A percentile compares a stretch with the other conserved stretches of the same genome.
phyloP scores from a whole-genome alignment of 106 monocot species.

The Dendrobium huoshanense region DNA sequence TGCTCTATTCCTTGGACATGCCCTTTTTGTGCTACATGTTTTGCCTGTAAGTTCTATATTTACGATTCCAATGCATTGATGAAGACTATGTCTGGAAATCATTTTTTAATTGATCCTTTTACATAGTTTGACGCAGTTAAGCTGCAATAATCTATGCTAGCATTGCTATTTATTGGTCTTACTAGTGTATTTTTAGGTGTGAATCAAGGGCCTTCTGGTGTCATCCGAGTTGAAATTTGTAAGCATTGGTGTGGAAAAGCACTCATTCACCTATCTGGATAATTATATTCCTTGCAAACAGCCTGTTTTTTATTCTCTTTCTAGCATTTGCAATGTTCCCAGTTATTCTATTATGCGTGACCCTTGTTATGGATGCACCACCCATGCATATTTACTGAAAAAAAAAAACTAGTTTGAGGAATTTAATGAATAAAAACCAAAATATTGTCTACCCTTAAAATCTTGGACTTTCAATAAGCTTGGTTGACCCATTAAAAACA shows the following conservation, averaged over 20 bases:
- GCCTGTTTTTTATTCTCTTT: background rate
- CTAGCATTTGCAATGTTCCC: background rate
- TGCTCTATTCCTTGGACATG: constrained; percentile 93
- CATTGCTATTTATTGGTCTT: background rate
- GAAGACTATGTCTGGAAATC: background rate
- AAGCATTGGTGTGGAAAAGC: background rate
- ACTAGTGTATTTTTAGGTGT: background rate
- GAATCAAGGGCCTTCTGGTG: background rate
- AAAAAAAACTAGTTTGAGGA: background rate
- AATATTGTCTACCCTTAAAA: background rate
- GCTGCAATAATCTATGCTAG: background rate
- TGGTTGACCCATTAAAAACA: background rate
- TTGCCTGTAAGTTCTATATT: constrained; percentile 52
- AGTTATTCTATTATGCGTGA: background rate
- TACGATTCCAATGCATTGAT: background rate
- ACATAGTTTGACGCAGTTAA: background rate
- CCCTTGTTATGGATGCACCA: background rate
- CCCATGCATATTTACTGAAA: background rate
- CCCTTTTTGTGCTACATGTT: constrained; percentile 77
- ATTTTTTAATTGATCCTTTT: background rate
- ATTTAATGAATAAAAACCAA: background rate
- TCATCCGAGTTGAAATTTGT: background rate
- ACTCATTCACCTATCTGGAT: background rate
- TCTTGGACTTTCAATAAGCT: background rate
- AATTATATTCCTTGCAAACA: background rate